These are phyloP conservation scores for Mycena leptocephala DNA, from an alignment of 768 basidiomycete species.

Conservation along the genomic window DNA sequence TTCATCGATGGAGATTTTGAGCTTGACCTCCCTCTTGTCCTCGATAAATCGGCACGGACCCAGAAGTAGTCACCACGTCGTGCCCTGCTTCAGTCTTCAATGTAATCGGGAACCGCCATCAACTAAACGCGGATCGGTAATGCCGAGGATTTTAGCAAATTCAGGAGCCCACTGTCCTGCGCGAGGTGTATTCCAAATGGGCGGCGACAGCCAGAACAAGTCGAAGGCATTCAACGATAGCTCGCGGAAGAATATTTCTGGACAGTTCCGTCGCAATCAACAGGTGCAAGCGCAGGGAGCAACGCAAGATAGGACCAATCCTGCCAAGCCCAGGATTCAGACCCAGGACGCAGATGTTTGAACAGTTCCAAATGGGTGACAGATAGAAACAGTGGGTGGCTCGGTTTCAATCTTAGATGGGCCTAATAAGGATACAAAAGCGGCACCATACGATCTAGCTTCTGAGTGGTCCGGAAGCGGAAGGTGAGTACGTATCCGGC, in stretches of 20 bases:
- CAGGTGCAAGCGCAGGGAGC: neutral
- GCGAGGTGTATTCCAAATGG: neutral
- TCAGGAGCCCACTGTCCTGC: neutral
- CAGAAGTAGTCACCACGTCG: neutral
- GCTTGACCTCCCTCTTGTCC: no score
- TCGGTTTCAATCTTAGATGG: no score
- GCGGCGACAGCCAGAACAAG: neutral
- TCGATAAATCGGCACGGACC: neutral
- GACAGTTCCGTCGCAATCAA: neutral
- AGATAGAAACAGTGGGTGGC: neutral
- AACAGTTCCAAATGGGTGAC: neutral
- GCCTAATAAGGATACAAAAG: no score
- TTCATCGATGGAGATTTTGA: no score
- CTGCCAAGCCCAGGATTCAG: no score
- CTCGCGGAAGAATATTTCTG: neutral
- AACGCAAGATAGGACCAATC: neutral
- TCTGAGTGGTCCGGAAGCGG: no score
- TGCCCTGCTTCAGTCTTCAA: neutral
- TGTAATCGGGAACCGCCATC: neutral
- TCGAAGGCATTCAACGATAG: neutral
- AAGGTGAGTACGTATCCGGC: no score
- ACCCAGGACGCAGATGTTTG: no score
- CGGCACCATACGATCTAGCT: no score
- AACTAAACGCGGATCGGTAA: neutral
- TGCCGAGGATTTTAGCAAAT: neutral